Conservation (phyloP, 2,329 filamentous ascomycete genomes). For the Exserohilum turcica region DNA sequence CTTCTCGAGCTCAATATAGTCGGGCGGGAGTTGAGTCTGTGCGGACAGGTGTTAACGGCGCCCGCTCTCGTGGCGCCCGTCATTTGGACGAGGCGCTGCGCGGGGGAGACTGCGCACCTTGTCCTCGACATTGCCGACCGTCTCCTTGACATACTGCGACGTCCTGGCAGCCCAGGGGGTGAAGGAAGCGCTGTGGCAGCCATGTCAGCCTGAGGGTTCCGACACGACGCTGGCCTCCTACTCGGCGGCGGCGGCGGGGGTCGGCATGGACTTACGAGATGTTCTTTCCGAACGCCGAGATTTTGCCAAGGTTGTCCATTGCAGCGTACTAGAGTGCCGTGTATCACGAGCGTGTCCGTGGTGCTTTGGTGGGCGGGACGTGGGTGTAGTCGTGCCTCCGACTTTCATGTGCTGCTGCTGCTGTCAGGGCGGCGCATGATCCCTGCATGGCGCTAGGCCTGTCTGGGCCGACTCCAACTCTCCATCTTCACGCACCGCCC, state of each 20-base stretch:
- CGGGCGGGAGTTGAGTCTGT: constrained; percentile 91
- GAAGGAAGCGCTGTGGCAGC: constrained; percentile 74
- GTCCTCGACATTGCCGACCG: constrained; percentile 91
- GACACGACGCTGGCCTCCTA: neutral
- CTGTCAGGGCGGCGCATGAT: constrained; percentile 17
- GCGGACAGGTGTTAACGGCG: constrained; percentile 27
- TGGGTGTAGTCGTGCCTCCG: constrained; percentile 21
- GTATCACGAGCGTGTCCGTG: constrained; percentile 3
- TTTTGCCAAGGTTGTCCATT: constrained; percentile 78
- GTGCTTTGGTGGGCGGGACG: constrained; percentile 8
- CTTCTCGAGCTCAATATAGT: constrained; percentile 99
- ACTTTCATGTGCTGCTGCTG: constrained; percentile 29
- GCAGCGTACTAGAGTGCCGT: constrained; percentile 14
- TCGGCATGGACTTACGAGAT: constrained; percentile 60
- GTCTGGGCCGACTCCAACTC: constrained; percentile 1
- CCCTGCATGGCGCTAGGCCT: constrained; percentile 23
- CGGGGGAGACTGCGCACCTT: constrained; percentile 65
- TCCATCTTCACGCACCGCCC: neutral
- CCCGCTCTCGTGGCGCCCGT: neutral
- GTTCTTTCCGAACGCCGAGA: constrained; percentile 72
- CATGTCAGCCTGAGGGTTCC: constrained; percentile 42
- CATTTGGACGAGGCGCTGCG: too few relatives aligned
- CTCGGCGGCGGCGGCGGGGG: neutral
- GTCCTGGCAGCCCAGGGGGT: constrained; percentile 92
- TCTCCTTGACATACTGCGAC: constrained; percentile 97